phyloP scores from a whole-genome alignment of 306 rosid genomes.

The Albizia julibrissin region DNA sequence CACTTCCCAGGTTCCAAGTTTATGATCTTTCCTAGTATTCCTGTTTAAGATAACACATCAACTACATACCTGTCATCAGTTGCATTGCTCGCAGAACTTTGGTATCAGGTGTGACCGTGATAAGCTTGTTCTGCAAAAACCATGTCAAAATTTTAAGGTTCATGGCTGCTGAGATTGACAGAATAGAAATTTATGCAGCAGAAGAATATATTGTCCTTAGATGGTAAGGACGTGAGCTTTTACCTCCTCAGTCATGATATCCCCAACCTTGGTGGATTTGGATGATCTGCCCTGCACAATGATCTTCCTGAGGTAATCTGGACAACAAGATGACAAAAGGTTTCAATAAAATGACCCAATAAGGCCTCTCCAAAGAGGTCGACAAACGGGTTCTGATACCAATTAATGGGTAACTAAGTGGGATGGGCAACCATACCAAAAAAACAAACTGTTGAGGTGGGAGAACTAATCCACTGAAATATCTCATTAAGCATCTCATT shows the following conservation, averaged over 20 bases:
- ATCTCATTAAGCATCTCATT: too few species aligned
- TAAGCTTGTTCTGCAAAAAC: constrained; percentile 83
- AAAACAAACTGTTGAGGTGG: too few species aligned
- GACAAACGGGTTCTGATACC: too few species aligned
- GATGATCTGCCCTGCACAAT: constrained; percentile 99
- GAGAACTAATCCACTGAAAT: too few species aligned
- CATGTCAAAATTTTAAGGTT: constrained; percentile 17
- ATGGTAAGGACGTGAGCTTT: background rate
- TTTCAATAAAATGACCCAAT: background rate
- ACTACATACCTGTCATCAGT: constrained; percentile 86
- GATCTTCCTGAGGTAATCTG: constrained; percentile 98
- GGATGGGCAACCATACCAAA: too few species aligned
- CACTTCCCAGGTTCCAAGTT: constrained; percentile 11
- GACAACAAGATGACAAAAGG: constrained; percentile 7
- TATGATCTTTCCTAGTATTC: constrained; percentile 15
- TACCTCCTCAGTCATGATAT: constrained; percentile 99
- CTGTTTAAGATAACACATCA: background rate
- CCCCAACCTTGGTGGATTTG: constrained; percentile 98
- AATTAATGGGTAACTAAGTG: too few species aligned
- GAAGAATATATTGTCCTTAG: background rate
- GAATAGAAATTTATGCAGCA: background rate
- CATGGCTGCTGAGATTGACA: constrained; percentile 1
- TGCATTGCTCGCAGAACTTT: constrained; percentile 92
- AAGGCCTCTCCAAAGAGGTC: too few species aligned
- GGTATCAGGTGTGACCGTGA: constrained; percentile 88